Evolutionary conservation across 352 stramenopile species (phyloP), one percentile per base, ranked within the genome.

Genomic region (Plasmopara halstedii): DNA sequence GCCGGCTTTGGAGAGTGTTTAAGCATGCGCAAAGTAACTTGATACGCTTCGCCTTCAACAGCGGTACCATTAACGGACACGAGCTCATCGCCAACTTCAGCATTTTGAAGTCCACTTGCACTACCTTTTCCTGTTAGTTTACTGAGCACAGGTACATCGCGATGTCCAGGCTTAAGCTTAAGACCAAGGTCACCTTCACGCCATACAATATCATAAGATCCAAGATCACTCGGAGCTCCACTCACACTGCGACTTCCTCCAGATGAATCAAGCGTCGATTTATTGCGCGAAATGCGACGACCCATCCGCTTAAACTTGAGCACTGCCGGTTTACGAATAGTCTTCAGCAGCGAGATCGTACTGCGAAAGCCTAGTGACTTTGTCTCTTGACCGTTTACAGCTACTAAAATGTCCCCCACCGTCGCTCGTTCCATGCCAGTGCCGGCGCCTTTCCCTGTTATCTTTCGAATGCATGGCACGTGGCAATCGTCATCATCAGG

Each of bases 281-380:
- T 66, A 21, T 66, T 83, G n/a, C 70, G 60, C 23, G 81, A 86
- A 14, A 88, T 57, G 14, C 78, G 75, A 13, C 81, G 72, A 6
- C 76, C 67, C 81, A 93, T 93, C 23, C 78, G 69, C 53, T 94
- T 94, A 42, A 94, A 94, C 58, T 91, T 91, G 51, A 93, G 74
- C 56, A 93, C 76, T 4, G 79, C 79, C 7, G 82, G 82, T 45
- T 93, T 93, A 21, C 77, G 72, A 34, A 93, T 88, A 2, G 73
- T 86, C 60, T 93, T 93, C 14, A 93, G 62, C 50, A 90, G 57
- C 23, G 79, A 87, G 42, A 93, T 93, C 9, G 81, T 90, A 50
- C 72, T 83, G 17, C 81, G 78, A 48, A 93, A 93, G 21, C 81
- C 81, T 15, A 93, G 58, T 26, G 71, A 67, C 56, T 93, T 93